A percentile compares a stretch with the other conserved stretches of the same genome.
phyloP scores from a whole-genome alignment of 1,139 yeast species.

The Nadsonia commutata region DNA sequence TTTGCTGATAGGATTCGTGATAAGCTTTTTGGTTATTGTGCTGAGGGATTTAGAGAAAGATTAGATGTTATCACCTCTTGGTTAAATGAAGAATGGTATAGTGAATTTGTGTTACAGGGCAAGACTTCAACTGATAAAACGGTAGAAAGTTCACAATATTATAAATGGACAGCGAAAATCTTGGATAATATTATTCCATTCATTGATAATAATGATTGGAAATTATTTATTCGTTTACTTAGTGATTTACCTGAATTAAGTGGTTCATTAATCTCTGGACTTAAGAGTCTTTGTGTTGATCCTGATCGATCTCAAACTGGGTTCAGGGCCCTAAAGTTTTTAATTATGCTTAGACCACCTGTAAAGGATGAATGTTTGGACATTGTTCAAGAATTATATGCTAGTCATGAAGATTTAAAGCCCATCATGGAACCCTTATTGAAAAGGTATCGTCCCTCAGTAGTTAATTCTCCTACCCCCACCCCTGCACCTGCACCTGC shows the following conservation, averaged over 20 bases:
- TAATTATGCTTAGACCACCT: conserved; percentile 88
- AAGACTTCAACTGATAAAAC: conserved; percentile 5
- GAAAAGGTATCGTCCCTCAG: conserved; percentile 29
- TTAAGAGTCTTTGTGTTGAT: conserved; percentile 68
- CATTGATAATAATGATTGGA: conserved; percentile 65
- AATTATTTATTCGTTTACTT: conserved; percentile 62
- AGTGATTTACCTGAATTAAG: conserved; percentile 77
- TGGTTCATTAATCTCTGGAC: conserved; percentile 41
- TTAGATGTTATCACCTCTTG: conserved; percentile 77
- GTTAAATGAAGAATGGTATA: conserved; percentile 94
- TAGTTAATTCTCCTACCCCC: no score
- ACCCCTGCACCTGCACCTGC: no score
- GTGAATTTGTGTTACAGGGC: conserved; percentile 34
- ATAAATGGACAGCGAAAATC: conserved; percentile 53
- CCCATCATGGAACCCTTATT: conserved; percentile 41
- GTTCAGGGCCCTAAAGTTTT: conserved; percentile 56
- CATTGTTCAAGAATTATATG: conserved; percentile 44
- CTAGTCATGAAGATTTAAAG: conserved; percentile 38
- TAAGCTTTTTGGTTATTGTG: conserved; percentile 56
- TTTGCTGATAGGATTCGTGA: conserved; percentile 51
- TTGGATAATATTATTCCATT: conserved; percentile 75
- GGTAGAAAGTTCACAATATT: conserved; percentile 15
- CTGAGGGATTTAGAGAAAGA: conserved; percentile 57
- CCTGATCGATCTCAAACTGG: conserved; percentile 76
- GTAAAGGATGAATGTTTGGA: conserved; percentile 48